Percentiles rank a stretch among this genome's conserved stretches.
phyloP scores from a whole-genome alignment of 2,329 filamentous ascomycete genomes.

The Neofusicoccum parvum region DNA sequence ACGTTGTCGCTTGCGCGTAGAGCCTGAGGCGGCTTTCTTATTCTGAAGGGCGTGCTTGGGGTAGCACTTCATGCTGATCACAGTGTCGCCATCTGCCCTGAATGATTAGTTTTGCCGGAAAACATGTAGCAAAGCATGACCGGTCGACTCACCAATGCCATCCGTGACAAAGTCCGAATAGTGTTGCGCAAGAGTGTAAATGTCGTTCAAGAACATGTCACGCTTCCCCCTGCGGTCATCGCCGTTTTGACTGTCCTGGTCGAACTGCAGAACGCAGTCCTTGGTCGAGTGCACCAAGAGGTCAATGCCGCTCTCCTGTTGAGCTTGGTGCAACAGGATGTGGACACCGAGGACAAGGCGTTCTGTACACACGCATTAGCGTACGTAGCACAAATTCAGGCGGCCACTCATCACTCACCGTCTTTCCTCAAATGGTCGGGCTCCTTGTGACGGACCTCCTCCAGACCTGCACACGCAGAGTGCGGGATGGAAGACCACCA shows the following conservation, averaged over 20 bases:
- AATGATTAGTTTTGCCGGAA: not conserved
- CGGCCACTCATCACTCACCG: slow-evolving; percentile 46
- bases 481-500: slow-evolving; percentile 19
- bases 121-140: not conserved
- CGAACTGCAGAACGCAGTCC: slow-evolving; percentile 17
- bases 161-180: slow-evolving; percentile 17
- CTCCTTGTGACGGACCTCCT: slow-evolving; percentile 66
- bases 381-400: not conserved
- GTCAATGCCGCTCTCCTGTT: slow-evolving; percentile 7
- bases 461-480: not conserved
- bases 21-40: not conserved
- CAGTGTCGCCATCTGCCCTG: slow-evolving; percentile 7
- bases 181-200: slow-evolving; percentile 16
- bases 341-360: slow-evolving; percentile 21
- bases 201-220: slow-evolving; percentile 15
- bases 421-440: slow-evolving; percentile 72
- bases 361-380: slow-evolving; percentile 10
- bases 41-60: slow-evolving; percentile 20
- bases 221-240: slow-evolving; percentile 14
- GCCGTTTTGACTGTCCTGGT: slow-evolving; percentile 18
- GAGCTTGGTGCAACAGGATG: slow-evolving; percentile 17
- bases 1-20: slow-evolving; percentile 11
- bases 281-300: slow-evolving; percentile 22
- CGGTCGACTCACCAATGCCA: slow-evolving; percentile 17
- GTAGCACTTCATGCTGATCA: slow-evolving; percentile 14